Base-by-base conservation (phyloP, 768 basidiomycete species). In the Strobilomyces echinocephalus region DNA sequence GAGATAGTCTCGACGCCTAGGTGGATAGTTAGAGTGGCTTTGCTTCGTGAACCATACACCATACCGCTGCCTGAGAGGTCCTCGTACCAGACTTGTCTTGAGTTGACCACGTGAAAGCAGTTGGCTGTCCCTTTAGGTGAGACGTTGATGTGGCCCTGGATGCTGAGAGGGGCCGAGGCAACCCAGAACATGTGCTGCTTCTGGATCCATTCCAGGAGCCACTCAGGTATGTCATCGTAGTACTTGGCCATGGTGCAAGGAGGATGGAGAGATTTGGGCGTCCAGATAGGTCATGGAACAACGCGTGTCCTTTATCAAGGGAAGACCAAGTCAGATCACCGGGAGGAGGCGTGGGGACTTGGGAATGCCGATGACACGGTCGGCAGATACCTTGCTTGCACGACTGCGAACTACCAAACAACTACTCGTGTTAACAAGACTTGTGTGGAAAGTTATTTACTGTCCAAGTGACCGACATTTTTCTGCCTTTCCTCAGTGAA, bases 151-250 rank as follows among this genome's bases (percentile, higher is more conserved):
- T 83, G 81, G 0, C 83, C 85, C 7, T 78, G 73, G 2, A 61
- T 58, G 11, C 70, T 72, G n/a, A 86, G 75, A 21, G 86, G 86
- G 1, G 84, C 82, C 5, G 83, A 77, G 0, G 82, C 84, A 12
- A 88, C 84, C 82, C 83, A 87, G 66, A 87, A 88, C 47, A 87
- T 70, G 49, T 84, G 76, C 65, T 88, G 86, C 53, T 80, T 73
- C 44, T 70, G 58, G 15, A 87, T 77, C 84, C 84, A 87, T 51
- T 73, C 67, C n/a, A 77, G 58, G 38, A 84, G 69, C 57, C 75
- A 73, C 8, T 74, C 71, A 0, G 84, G 80, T n/a, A 87, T 81
- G 36, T 78, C 72, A 53, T 82, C 74, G 60, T 76, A 79, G 63
- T 75, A 82, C 55, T 81, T 73, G 41, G 70, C 83, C 84, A 86